Evolutionary conservation across 2,329 filamentous ascomycete species (phyloP).

Genomic region (Pleurostoma richardsiae): DNA sequence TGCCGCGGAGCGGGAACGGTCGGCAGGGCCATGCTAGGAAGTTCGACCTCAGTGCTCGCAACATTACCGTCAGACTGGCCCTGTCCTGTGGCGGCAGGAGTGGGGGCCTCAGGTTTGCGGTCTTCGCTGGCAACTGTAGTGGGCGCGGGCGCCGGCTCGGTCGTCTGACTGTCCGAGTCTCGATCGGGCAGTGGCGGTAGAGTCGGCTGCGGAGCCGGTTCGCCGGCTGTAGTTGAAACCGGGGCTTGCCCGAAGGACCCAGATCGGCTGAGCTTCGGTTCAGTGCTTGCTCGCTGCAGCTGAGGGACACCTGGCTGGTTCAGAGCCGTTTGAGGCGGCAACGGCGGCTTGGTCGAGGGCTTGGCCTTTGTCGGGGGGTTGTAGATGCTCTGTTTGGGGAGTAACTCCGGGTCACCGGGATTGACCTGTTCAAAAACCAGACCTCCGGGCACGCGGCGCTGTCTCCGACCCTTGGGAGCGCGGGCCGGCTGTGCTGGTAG

Average conservation of each 20-base stretch:
- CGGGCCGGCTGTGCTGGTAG: slow-evolving; percentile 30
- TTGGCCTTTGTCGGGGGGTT: slow-evolving; percentile 20
- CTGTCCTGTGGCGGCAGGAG: background rate
- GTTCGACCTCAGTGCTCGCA: background rate
- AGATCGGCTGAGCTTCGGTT: slow-evolving; percentile 10
- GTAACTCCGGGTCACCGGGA: slow-evolving; percentile 35
- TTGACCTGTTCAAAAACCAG: slow-evolving; percentile 32
- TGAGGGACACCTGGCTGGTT: slow-evolving; percentile 7
- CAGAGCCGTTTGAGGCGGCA: slow-evolving; percentile 5
- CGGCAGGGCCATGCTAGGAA: slow-evolving; percentile 6
- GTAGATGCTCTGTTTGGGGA: slow-evolving; percentile 37
- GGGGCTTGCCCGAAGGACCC: slow-evolving; percentile 5
- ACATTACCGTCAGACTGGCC: background rate
- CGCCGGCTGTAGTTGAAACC: background rate
- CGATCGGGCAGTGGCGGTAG: no score
- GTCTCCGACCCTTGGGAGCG: background rate
- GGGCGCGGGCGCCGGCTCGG: background rate
- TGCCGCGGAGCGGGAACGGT: slow-evolving; percentile 9
- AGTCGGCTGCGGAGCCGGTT: background rate
- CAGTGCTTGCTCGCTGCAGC: slow-evolving; percentile 12
- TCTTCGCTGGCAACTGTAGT: background rate
- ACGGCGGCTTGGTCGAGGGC: background rate
- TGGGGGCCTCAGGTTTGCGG: background rate
- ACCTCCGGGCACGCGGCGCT: background rate
- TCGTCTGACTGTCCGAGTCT: background rate